Evolutionary conservation across 1,284 basidiomycete species (phyloP).

Genomic region (Leccinum fallax): DNA sequence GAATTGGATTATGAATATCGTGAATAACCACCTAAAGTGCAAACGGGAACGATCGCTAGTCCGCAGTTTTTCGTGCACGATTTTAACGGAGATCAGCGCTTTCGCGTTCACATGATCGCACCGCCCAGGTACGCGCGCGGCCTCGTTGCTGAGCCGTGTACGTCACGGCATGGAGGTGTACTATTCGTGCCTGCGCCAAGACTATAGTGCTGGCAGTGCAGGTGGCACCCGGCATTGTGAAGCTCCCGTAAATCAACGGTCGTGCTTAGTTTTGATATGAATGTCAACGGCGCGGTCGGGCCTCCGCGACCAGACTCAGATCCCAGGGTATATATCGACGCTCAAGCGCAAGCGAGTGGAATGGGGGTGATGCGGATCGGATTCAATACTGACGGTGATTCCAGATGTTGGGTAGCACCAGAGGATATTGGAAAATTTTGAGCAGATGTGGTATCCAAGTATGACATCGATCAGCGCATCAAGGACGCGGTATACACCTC

Average conservation of each 20-base stretch:
- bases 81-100: not conserved
- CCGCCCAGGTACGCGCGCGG: slow-evolving; percentile 12
- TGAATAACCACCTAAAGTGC: not conserved
- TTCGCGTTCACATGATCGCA: slow-evolving; percentile 10
- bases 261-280: not conserved
- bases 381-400: not conserved
- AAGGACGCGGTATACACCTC: slow-evolving; percentile 9
- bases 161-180: slow-evolving; percentile 15
- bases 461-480: slow-evolving; percentile 13
- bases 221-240: not conserved
- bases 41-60: not conserved
- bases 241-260: not conserved
- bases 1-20: slow-evolving; percentile 9
- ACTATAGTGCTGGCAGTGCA: not conserved
- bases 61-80: not conserved
- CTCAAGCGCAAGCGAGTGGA: not conserved
- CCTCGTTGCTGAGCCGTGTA: slow-evolving; percentile 3
- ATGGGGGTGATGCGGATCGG: not conserved
- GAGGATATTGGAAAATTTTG: not conserved
- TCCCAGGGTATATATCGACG: not conserved
- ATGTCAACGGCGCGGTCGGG: not conserved
- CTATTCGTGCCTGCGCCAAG: slow-evolving; percentile 2
- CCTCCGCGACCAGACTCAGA: not conserved
- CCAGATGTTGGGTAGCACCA: not conserved
- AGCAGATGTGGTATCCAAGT: not conserved